These are phyloP conservation scores for Daldinia sp. DNA, from an alignment of 2,329 filamentous ascomycete species.

Conservation along the genomic window DNA sequence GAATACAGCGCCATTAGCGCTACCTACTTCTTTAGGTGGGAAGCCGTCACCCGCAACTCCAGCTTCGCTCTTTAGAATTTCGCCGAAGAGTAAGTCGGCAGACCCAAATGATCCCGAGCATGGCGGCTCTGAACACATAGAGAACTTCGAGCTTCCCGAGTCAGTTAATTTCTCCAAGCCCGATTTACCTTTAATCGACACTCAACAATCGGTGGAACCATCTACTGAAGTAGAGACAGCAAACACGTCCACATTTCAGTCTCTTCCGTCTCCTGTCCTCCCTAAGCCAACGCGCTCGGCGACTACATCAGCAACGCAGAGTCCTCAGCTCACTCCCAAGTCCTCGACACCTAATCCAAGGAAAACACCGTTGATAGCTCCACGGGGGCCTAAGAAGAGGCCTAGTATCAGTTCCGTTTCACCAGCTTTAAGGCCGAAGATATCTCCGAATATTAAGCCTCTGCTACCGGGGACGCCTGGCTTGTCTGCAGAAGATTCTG, in stretches of 20 bases:
- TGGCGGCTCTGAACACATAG: slow-evolving; percentile 61
- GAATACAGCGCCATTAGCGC: slow-evolving; percentile 39
- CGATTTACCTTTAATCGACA: slow-evolving; percentile 59
- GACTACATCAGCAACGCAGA: slow-evolving; percentile 66
- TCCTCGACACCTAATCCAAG: slow-evolving; percentile 53
- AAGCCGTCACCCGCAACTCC: slow-evolving; percentile 78
- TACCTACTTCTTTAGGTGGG: slow-evolving; percentile 45
- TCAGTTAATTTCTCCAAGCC: slow-evolving; percentile 62
- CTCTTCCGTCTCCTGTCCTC: slow-evolving; percentile 59
- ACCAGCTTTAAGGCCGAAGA: slow-evolving; percentile 85
- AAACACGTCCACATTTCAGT: slow-evolving; percentile 61
- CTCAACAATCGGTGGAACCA: slow-evolving; percentile 56
- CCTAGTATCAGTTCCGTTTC: slow-evolving; percentile 77
- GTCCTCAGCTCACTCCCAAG: slow-evolving; percentile 69
- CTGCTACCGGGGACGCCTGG: slow-evolving; percentile 71
- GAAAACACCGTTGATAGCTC: slow-evolving; percentile 64
- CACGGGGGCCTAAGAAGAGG: slow-evolving; percentile 72
- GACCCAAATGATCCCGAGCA: slow-evolving; percentile 53
- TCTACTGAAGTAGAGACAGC: slow-evolving; percentile 52
- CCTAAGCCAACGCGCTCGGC: slow-evolving; percentile 50
- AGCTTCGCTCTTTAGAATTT: slow-evolving; percentile 84
- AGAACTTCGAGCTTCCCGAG: slow-evolving; percentile 75
- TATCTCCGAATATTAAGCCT: slow-evolving; percentile 94
- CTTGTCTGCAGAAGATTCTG: slow-evolving; percentile 64
- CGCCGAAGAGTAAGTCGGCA: slow-evolving; percentile 60